Percentiles rank a stretch among this genome's conserved stretches.
phyloP scores from a whole-genome alignment of 441 rosid genomes.

The Bruguiera hainesii region DNA sequence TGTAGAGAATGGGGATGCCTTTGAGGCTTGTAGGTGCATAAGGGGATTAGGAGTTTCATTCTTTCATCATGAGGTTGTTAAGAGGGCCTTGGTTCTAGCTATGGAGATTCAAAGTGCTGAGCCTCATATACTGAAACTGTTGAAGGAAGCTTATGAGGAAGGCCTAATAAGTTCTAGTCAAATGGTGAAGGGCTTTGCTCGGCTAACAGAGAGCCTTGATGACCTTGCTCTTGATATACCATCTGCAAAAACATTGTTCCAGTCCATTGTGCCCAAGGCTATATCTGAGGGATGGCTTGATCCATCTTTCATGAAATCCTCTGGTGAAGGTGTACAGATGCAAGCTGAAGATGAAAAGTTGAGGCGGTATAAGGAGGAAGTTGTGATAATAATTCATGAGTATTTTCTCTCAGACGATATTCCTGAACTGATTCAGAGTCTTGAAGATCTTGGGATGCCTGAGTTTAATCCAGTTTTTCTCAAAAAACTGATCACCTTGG shows the following conservation, averaged over 20 bases:
- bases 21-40: conserved; percentile 93
- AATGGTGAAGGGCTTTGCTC: conserved; percentile 83
- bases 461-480: conserved; percentile 75
- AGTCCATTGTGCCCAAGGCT: conserved; percentile 61
- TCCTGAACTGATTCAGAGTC: conserved; percentile 87
- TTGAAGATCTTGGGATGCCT: conserved; percentile 79
- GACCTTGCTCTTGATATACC: conserved; percentile 98
- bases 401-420: conserved; percentile 98
- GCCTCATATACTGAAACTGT: conserved; percentile 56
- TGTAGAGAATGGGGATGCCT: conserved; percentile 71
- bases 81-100: conserved; percentile 85
- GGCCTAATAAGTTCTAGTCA: conserved; percentile 95
- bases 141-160: conserved; percentile 93
- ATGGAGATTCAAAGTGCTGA: conserved; percentile 80
- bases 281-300: conserved; percentile 93
- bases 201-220: conserved; percentile 84
- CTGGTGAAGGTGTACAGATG: conserved; percentile 38
- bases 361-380: conserved; percentile 71
- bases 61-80: conserved; percentile 98
- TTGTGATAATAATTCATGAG: conserved; percentile 78
- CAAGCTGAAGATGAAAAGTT: conserved; percentile 47
- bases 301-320: conserved; percentile 44
- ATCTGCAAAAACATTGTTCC: conserved; percentile 63
- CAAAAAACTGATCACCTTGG: conserved; percentile 91
- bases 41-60: conserved; percentile 89